These are phyloP conservation scores for Tardiomyces depauwii DNA, from an alignment of 1,139 yeast genomes.

Conservation along the genomic window DNA sequence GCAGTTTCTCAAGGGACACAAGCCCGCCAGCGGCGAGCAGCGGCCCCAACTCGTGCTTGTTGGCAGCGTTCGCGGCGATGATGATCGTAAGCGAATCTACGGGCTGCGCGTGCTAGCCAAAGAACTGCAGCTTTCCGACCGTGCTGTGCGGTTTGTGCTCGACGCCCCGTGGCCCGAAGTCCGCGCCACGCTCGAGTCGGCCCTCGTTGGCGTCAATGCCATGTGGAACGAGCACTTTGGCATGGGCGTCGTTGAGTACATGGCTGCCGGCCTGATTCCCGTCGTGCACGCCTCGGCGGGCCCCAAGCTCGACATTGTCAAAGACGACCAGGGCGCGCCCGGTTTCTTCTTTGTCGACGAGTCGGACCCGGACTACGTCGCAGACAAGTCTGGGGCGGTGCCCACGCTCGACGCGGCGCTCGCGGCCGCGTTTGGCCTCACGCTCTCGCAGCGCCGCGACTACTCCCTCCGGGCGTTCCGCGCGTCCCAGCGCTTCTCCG, in stretches of 20 bases:
- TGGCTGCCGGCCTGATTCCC: constrained; percentile 80
- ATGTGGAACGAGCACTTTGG: constrained; percentile 99
- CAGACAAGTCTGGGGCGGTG: constrained; percentile 5
- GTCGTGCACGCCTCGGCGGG: constrained; percentile 93
- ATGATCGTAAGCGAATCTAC: constrained; percentile 52
- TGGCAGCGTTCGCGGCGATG: constrained; percentile 71
- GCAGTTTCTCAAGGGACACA: constrained; percentile 28
- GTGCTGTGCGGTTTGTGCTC: constrained; percentile 50
- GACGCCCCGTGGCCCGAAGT: constrained; percentile 68
- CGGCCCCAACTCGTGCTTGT: constrained; percentile 48
- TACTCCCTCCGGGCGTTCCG: constrained; percentile 46
- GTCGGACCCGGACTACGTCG: constrained; percentile 42
- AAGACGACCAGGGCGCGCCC: constrained; percentile 32
- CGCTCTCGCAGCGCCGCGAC: constrained; percentile 27
- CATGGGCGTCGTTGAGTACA: constrained; percentile 82
- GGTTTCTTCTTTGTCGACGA: constrained; percentile 69
- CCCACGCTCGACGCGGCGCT: constrained; percentile 39
- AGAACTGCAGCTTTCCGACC: constrained; percentile 37
- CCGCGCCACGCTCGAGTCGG: constrained; percentile 39
- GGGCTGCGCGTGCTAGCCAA: constrained; percentile 36
- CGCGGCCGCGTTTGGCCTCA: constrained; percentile 31
- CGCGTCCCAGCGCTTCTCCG: constrained; percentile 55
- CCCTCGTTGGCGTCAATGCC: constrained; percentile 78
- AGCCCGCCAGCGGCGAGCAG: not conserved
- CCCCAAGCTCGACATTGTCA: constrained; percentile 77